A percentile compares a stretch with the other conserved stretches of the same genome.
These are phyloP conservation scores for Trichophyton equinum DNA, from an alignment of 2,329 filamentous ascomycete species.

Conservation along the genomic window DNA sequence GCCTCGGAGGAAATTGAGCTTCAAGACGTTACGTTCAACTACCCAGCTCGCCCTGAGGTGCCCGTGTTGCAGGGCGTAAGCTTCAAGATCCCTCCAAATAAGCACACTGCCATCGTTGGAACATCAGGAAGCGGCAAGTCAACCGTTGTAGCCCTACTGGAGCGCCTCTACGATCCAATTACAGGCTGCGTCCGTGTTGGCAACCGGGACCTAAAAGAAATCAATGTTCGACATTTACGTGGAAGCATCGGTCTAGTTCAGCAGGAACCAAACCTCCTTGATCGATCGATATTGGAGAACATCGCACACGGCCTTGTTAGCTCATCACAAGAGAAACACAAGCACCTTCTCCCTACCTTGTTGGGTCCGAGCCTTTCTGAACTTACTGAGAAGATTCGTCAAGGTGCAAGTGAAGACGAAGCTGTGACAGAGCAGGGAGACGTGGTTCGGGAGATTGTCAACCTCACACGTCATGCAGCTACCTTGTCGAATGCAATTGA, in stretches of 20 bases:
- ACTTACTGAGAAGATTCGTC: slow-evolving; percentile 17
- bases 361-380: slow-evolving; percentile 19
- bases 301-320: slow-evolving; percentile 40
- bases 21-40: slow-evolving; percentile 21
- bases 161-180: slow-evolving; percentile 27
- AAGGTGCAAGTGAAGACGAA: slow-evolving; percentile 17
- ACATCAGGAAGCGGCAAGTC: slow-evolving; percentile 43
- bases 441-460: slow-evolving; percentile 20
- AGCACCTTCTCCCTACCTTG: slow-evolving; percentile 17
- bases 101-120: slow-evolving; percentile 36
- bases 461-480: slow-evolving; percentile 21
- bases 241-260: slow-evolving; percentile 34
- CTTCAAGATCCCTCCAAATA: slow-evolving; percentile 23
- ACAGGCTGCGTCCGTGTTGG: slow-evolving; percentile 24
- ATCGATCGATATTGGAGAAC: slow-evolving; percentile 42
- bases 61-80: slow-evolving; percentile 24
- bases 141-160: slow-evolving; percentile 30
- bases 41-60: slow-evolving; percentile 27
- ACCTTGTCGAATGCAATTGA: slow-evolving; percentile 18
- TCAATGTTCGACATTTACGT: slow-evolving; percentile 27
- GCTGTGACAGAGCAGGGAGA: slow-evolving; percentile 17
- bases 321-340: slow-evolving; percentile 20
- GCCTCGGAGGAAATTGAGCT: slow-evolving; percentile 18
- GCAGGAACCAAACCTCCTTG: slow-evolving; percentile 41
- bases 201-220: slow-evolving; percentile 18